Base-by-base conservation (phyloP, 2,329 filamentous ascomycete genomes). In the Fusarium equiseti region DNA sequence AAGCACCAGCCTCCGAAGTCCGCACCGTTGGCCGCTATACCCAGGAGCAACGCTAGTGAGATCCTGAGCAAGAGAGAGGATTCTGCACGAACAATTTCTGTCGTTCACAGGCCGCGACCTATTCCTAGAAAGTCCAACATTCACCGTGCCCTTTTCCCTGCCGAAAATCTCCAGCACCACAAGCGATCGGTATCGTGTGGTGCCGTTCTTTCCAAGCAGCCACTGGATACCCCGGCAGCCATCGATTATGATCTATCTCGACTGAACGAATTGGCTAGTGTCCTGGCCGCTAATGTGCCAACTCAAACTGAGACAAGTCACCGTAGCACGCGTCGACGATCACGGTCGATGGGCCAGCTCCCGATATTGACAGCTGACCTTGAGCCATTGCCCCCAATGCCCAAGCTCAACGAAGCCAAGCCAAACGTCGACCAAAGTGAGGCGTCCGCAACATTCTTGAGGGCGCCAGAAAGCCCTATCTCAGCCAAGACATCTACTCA, bases 91-190 rank as follows among this genome's bases (percentile, higher is more conserved):
- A 55, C 53, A 15, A 31, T 53, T 29, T 75, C 74, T 0, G 79
- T 89, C 22, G 81, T 89, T 8, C 80, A 89, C 73, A 83, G 87
- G 8, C 87, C 87, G 4, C 82, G 87, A 32, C 87, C 87, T 4
- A 86, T 89, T 57, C 86, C 87, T 8, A 81, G 87, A 54, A 84
- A 83, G 38, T 76, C 77, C 5, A 81, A 81, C 27, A 77, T 83
- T 12, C 83, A 87, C 68, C 80, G 85, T 45, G 80, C 81, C 50
- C 78, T 86, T 35, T 86, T 86, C 75, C 82, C 84, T 6, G 80
- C 81, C 10, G 82, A 87, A 22, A 70, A 73, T 29, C 53, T 81
- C 15, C 79, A 81, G 22, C 75, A 77, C 10, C 86, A 86, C 68
- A 83, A 80, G 66, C 82, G 87, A 42, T 85, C 81, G 48, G 84